phyloP scores from a whole-genome alignment of 2,329 filamentous ascomycete genomes.

The Pseudogymnoascus sp. region DNA sequence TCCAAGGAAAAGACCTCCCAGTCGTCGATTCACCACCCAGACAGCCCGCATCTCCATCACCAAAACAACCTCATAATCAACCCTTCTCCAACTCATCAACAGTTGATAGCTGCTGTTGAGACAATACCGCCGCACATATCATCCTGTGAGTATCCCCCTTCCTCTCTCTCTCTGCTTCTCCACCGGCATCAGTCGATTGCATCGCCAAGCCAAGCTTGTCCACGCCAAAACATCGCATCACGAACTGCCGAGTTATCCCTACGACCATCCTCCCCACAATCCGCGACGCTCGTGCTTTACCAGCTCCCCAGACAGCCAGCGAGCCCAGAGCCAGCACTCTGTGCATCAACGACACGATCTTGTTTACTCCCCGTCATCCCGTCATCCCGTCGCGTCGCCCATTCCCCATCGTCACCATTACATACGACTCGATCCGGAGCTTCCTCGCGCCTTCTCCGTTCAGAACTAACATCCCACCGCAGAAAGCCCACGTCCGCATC shows the following conservation, averaged over 20 bases:
- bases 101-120: neutral
- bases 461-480: neutral
- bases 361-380: neutral
- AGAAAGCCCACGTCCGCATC: neutral
- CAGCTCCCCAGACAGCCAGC: neutral
- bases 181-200: neutral
- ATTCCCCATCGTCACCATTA: neutral
- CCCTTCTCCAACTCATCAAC: neutral
- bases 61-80: neutral
- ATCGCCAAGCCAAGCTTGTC: slow-evolving; percentile 2
- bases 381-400: neutral
- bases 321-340: neutral
- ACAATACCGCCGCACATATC: neutral
- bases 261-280: neutral
- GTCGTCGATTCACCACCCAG: slow-evolving; percentile 1
- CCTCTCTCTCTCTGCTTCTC: neutral
- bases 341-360: neutral
- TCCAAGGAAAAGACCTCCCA: slow-evolving; percentile 1
- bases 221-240: slow-evolving; percentile 4
- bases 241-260: neutral
- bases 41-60: neutral
- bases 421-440: neutral
- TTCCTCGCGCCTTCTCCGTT: neutral
- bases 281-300: neutral
- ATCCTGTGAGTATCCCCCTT: neutral